Conservation (phyloP, 768 basidiomycete species). For the Mrakia blollopis region DNA sequence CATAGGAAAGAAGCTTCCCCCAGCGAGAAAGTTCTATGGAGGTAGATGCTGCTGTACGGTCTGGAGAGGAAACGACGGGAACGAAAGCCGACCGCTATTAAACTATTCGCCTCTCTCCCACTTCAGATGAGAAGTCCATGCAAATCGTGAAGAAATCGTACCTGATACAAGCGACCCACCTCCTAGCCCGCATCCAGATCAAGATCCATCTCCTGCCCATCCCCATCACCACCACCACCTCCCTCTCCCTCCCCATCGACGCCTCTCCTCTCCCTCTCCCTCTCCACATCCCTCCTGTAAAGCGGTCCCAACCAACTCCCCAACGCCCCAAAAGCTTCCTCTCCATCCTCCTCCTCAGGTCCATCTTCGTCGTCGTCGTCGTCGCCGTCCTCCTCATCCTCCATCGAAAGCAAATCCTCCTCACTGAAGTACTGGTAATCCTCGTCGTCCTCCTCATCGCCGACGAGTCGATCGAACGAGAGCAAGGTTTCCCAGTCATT, state of each 20-base stretch:
- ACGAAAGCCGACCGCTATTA: too few relatives aligned
- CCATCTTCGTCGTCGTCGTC: not conserved
- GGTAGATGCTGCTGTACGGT: too few relatives aligned
- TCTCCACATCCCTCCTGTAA: not conserved
- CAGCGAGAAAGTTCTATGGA: too few relatives aligned
- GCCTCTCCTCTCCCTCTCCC: not conserved
- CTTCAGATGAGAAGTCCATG: too few relatives aligned
- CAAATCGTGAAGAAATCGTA: too few relatives aligned
- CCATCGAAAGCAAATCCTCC: not conserved
- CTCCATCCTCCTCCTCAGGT: not conserved
- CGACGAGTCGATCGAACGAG: not conserved
- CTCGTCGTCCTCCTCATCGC: not conserved
- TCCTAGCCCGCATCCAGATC: not conserved
- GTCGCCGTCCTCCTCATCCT: not conserved
- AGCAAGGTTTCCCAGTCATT: constrained; percentile 6
- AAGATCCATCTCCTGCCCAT: too few relatives aligned
- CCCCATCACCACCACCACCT: not conserved
- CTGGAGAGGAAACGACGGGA: too few relatives aligned
- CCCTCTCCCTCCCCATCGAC: not conserved
- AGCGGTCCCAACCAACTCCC: not conserved
- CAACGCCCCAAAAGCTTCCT: not conserved
- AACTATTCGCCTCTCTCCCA: too few relatives aligned
- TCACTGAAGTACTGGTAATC: not conserved
- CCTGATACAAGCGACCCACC: not conserved
- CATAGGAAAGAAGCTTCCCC: too few relatives aligned